Evolutionary conservation across 352 stramenopile genomes (phyloP).

Genomic region (Chrysophaeum taylorii): DNA sequence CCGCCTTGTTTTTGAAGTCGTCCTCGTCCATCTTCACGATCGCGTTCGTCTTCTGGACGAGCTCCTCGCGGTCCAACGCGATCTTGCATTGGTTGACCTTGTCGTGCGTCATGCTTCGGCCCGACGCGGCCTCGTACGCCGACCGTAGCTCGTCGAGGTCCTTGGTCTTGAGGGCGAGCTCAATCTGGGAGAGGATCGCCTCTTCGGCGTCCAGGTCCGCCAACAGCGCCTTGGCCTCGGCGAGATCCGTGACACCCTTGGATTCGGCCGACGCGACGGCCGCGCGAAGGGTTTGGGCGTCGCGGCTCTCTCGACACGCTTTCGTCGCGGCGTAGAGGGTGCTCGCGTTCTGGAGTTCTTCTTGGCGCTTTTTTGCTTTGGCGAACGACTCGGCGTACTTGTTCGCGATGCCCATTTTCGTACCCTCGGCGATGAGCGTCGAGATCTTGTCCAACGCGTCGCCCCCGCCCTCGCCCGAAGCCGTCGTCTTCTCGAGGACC

Average conservation of each 20-base stretch:
- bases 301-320: too few species aligned
- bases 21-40: not conserved
- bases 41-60: conserved; percentile 16
- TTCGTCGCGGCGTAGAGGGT: too few species aligned
- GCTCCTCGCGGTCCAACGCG: conserved; percentile 14
- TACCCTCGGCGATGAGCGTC: conserved; percentile 3
- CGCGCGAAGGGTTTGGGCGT: too few species aligned
- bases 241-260: conserved; percentile 3
- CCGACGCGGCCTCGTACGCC: conserved; percentile 30
- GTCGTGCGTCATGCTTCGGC: conserved; percentile 29
- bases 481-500: not conserved
- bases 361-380: not conserved
- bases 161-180: conserved; percentile 26
- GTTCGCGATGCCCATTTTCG: not conserved
- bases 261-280: not conserved
- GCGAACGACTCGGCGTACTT: too few species aligned
- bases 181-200: conserved; percentile 1
- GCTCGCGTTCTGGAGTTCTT: too few species aligned
- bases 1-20: not conserved
- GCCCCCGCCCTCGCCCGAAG: too few species aligned
- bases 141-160: conserved; percentile 27
- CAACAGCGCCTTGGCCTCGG: not conserved
- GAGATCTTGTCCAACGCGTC: not conserved
- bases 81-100: not conserved
- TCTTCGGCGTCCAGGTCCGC: not conserved